Percentiles rank a stretch among this genome's conserved stretches.
phyloP scores from a whole-genome alignment of 345 rosid genomes.

The Bruguiera sexangula region DNA sequence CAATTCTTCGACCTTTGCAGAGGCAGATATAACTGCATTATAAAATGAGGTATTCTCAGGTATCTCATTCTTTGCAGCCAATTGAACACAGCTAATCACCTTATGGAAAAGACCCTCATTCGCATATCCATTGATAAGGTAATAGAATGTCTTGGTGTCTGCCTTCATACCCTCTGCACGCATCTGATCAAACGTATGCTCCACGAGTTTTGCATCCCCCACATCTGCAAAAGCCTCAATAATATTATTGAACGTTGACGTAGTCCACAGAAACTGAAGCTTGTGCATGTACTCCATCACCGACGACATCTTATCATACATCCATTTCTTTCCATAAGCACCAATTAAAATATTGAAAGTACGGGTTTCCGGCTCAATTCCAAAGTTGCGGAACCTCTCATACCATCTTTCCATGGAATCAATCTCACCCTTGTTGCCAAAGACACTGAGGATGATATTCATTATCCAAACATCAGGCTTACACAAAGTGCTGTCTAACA shows the following conservation, averaged over 20 bases:
- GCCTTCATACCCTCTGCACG: slow-evolving; percentile 74
- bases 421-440: slow-evolving; percentile 78
- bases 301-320: slow-evolving; percentile 90
- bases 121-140: slow-evolving; percentile 76
- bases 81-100: slow-evolving; percentile 60
- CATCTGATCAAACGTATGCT: slow-evolving; percentile 83
- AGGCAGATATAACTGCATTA: slow-evolving; percentile 71
- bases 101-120: slow-evolving; percentile 79
- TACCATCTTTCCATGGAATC: slow-evolving; percentile 93
- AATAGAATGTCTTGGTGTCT: slow-evolving; percentile 83
- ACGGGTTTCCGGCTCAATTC: slow-evolving; percentile 81
- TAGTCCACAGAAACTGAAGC: slow-evolving; percentile 88
- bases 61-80: slow-evolving; percentile 77
- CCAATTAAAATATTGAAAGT: slow-evolving; percentile 84
- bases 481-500: slow-evolving; percentile 57
- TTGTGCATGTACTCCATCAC: slow-evolving; percentile 95
- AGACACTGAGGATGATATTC: slow-evolving; percentile 76
- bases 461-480: slow-evolving; percentile 96
- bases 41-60: slow-evolving; percentile 62
- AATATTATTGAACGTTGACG: slow-evolving; percentile 81
- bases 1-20: slow-evolving; percentile 73
- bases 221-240: slow-evolving; percentile 88
- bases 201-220: slow-evolving; percentile 88
- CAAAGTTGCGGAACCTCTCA: slow-evolving; percentile 73
- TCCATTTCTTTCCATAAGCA: slow-evolving; percentile 78